phyloP scores from a whole-genome alignment of 768 basidiomycete genomes.

The Pleurotus platypus region DNA sequence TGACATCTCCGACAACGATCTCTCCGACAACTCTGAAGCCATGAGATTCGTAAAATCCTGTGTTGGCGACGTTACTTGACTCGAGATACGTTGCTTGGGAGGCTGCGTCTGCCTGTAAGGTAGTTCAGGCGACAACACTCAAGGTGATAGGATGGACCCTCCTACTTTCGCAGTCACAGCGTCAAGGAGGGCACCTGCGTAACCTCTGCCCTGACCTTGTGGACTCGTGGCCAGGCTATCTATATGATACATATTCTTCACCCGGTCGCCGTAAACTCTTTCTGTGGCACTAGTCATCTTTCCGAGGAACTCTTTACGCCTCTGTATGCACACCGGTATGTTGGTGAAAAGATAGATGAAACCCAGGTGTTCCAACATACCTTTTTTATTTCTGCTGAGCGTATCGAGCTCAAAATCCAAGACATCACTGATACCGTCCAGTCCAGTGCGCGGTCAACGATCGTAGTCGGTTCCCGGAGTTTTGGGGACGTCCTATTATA shows the following conservation, averaged over 20 bases:
- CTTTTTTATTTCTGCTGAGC: neutral
- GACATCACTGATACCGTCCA: neutral
- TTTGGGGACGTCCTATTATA: neutral
- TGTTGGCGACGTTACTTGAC: slow-evolving; percentile 21
- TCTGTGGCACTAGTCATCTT: slow-evolving; percentile 19
- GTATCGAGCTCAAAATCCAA: neutral
- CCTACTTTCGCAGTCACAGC: slow-evolving; percentile 20
- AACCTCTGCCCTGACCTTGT: slow-evolving; percentile 22
- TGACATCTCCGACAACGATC: slow-evolving; percentile 22
- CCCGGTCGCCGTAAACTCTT: slow-evolving; percentile 18
- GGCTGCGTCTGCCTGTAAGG: slow-evolving; percentile 23
- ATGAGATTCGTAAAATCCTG: slow-evolving; percentile 19
- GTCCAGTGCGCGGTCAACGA: neutral
- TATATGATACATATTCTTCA: slow-evolving; percentile 26
- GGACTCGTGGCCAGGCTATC: slow-evolving; percentile 25
- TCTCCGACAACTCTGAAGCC: slow-evolving; percentile 21
- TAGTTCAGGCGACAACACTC: neutral
- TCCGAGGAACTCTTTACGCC: slow-evolving; percentile 14
- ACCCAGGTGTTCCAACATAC: neutral
- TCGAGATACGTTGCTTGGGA: slow-evolving; percentile 24
- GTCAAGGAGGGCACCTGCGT: slow-evolving; percentile 26
- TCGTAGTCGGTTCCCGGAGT: neutral
- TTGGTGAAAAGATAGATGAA: no score
- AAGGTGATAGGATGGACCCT: neutral
- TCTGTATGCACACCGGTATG: slow-evolving; percentile 9